Conservation (phyloP, 805 yeast genomes). For the Yamadazyma laniorum region DNA sequence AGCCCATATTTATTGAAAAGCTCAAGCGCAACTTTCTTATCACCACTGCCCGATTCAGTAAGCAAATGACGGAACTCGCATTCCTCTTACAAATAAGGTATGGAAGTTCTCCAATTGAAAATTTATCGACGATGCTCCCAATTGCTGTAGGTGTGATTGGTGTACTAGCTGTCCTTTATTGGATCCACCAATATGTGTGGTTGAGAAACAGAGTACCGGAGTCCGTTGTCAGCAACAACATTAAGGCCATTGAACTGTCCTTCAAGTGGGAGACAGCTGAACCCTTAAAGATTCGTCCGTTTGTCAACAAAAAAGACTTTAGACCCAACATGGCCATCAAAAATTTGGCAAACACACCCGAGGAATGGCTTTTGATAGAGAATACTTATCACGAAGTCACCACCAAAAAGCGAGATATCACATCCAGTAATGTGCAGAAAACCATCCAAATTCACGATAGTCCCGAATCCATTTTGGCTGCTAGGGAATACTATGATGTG, state of each 20-base stretch:
- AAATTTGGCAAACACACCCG: conserved; percentile 32
- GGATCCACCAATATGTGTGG: too few relatives aligned
- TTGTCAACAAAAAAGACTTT: conserved; percentile 34
- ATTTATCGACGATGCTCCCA: too few relatives aligned
- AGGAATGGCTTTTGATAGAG: conserved; percentile 63
- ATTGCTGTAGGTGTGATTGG: too few relatives aligned
- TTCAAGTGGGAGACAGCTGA: conserved; percentile 44
- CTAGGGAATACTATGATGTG: conserved; percentile 50
- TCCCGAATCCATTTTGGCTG: conserved; percentile 26
- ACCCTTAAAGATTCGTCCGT: conserved; percentile 44
- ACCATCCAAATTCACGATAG: conserved; percentile 24
- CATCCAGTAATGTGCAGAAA: conserved; percentile 31
- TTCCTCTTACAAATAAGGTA: too few relatives aligned
- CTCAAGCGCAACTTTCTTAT: too few relatives aligned
- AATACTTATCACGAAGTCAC: conserved; percentile 43
- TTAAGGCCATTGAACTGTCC: conserved; percentile 28
- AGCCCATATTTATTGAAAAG: too few relatives aligned
- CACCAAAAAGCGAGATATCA: conserved; percentile 6
- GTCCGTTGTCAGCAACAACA: conserved; percentile 2
- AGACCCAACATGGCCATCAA: conserved; percentile 35
- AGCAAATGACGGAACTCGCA: too few relatives aligned
- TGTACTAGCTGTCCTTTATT: too few relatives aligned
- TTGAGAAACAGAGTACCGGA: too few relatives aligned
- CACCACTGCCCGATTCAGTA: too few relatives aligned
- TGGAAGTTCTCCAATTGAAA: too few relatives aligned